Evolutionary conservation across 345 rosid species (phyloP), one percentile per base, ranked within the genome.

Genomic region (Aurinia saxatilis): DNA sequence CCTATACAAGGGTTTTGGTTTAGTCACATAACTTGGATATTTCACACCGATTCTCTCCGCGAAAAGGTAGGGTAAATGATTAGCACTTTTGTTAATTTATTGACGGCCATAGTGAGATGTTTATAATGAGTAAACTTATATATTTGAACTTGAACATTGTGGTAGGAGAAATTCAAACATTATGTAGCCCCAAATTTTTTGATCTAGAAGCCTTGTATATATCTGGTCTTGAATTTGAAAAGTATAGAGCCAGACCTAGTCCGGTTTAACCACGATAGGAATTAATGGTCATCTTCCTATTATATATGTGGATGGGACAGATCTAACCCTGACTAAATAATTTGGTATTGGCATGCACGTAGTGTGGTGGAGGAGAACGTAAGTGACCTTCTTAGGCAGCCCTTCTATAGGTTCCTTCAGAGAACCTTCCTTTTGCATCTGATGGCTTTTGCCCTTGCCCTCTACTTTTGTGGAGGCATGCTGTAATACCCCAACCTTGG

Each of bases 1-100:
- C 95, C 97, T 50, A 63, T 51, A 40, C 80, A 79, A 73, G 97
- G 95, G 27, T 85, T 90, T 71, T 83, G 95, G 97, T 84, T 80
- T 60, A 83, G 92, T 54, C 90, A 85, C 59, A 63, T 85, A 47
- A 67, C 52, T 34, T 87, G 97, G 95, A 64, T 90, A 16, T 87
- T 90, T 58, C 84, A 90, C 59, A 56, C 70, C 12, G 46, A 63
- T 31, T 50, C 63, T 55, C 6, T 80, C 16, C 0, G 5, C 48
- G 31, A 75, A 73, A 83, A 71, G 86, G 90, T 90, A 75, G 8
- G 23, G 3, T 3, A 12, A 42, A 12, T 21, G 25, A 6, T 15
- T 8, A 6, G 39, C 18, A 39, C 5, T 16, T 17, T 7, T 27
- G 6, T 27, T 27, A 2, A 2, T 27, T 27, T 27, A 2, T 27